phyloP scores from a whole-genome alignment of 1,284 basidiomycete species.

The Naganishia liquefaciens region DNA sequence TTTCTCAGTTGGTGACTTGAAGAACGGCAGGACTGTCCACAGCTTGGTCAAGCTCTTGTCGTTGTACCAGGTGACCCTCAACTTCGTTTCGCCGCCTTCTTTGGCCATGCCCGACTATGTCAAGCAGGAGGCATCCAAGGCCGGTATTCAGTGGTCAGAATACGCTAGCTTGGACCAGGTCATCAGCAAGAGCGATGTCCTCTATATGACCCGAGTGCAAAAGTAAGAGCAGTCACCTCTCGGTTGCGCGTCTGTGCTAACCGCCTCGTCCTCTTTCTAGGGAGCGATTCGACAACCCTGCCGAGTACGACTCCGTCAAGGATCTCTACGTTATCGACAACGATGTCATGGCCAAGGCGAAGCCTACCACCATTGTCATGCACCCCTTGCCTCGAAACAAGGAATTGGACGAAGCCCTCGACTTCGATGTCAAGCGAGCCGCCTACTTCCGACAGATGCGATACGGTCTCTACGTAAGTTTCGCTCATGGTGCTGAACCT shows the following conservation, averaged over 20 bases:
- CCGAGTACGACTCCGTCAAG: constrained; percentile 88
- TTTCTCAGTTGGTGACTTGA: constrained; percentile 79
- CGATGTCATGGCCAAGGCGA: constrained; percentile 83
- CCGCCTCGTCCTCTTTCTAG: constrained; percentile 9
- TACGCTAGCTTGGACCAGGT: constrained; percentile 79
- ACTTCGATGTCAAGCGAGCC: constrained; percentile 90
- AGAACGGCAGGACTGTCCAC: constrained; percentile 98
- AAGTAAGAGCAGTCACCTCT: constrained; percentile 54
- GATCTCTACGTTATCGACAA: constrained; percentile 93
- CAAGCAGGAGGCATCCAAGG: constrained; percentile 76
- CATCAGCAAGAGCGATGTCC: constrained; percentile 87
- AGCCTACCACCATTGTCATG: constrained; percentile 97
- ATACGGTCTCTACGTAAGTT: constrained; percentile 89
- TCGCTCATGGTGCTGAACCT: no score
- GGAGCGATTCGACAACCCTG: constrained; percentile 81
- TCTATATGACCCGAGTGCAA: constrained; percentile 96
- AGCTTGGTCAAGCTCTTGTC: constrained; percentile 89
- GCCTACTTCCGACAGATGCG: constrained; percentile 99
- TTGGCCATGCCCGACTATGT: constrained; percentile 89
- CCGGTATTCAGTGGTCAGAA: constrained; percentile 75
- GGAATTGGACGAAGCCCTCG: constrained; percentile 97
- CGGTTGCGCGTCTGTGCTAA: neutral
- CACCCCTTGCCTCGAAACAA: constrained; percentile 93
- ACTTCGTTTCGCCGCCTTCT: constrained; percentile 91
- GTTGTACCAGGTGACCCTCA: constrained; percentile 87